Conservation (phyloP, 371 early-diverging fungal species). For the Rhizopus arrhizus region DNA sequence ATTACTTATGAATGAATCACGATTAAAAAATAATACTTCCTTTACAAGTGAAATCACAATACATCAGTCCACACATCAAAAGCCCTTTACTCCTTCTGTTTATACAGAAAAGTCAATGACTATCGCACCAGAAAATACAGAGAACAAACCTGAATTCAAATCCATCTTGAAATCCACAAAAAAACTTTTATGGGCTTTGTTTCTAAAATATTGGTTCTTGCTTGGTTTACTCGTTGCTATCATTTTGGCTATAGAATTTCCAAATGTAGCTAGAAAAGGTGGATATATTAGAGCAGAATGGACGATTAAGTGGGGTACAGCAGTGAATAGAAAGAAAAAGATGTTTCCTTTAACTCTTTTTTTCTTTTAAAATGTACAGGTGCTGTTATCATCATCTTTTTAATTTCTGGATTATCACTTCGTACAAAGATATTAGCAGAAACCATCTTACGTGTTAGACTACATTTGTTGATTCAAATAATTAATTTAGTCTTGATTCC, state of each 20-base stretch:
- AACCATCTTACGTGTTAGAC: slow-evolving; percentile 61
- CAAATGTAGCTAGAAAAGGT: slow-evolving; percentile 58
- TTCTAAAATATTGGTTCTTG: slow-evolving; percentile 44
- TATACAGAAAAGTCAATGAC: slow-evolving; percentile 27
- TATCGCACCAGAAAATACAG: slow-evolving; percentile 6
- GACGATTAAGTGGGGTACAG: slow-evolving; percentile 64
- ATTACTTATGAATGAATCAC: slow-evolving; percentile 32
- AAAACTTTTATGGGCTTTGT: slow-evolving; percentile 10
- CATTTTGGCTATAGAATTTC: slow-evolving; percentile 58
- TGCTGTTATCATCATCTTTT: slow-evolving; percentile 68
- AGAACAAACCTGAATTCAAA: slow-evolving; percentile 28
- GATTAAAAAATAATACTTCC: slow-evolving; percentile 30
- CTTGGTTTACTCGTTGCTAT: slow-evolving; percentile 61
- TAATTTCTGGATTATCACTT: slow-evolving; percentile 72
- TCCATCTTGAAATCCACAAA: slow-evolving; percentile 5
- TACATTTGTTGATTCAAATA: slow-evolving; percentile 67
- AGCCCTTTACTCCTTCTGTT: slow-evolving; percentile 15
- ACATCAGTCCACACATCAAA: slow-evolving; percentile 11
- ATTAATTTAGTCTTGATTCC: slow-evolving; percentile 69
- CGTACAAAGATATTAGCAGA: slow-evolving; percentile 64
- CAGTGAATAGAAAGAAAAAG: slow-evolving; percentile 1
- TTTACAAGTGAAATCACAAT: slow-evolving; percentile 28
- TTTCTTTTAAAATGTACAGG: slow-evolving; percentile 25
- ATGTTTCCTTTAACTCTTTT: background rate
- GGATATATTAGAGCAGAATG: slow-evolving; percentile 64